phyloP scores from a whole-genome alignment of 164 flowering plant species.

The Piper longum region DNA sequence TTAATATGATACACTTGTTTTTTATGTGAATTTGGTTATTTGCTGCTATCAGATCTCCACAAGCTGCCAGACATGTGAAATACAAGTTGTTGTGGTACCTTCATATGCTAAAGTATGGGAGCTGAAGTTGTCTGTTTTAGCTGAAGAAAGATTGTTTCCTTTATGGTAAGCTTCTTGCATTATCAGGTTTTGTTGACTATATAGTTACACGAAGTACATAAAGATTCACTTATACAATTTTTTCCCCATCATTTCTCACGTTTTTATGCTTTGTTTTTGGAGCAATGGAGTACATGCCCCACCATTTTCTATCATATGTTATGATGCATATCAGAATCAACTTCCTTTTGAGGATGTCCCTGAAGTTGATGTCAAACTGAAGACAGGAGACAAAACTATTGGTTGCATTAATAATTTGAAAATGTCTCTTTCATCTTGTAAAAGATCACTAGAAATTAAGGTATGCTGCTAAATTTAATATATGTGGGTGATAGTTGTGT shows the following conservation, averaged over 20 bases:
- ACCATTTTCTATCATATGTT: constrained; percentile 28
- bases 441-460: constrained; percentile 27
- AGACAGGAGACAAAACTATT: background rate
- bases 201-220: background rate
- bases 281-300: constrained; percentile 42
- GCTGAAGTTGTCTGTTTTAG: constrained; percentile 5
- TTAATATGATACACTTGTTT: too few relatives aligned
- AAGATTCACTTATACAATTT: background rate
- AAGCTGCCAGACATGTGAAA: constrained; percentile 16
- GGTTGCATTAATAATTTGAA: constrained; percentile 9
- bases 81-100: constrained; percentile 26
- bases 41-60: constrained; percentile 6
- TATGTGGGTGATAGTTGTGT: too few relatives aligned
- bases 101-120: constrained; percentile 25
- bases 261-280: constrained; percentile 2
- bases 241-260: background rate
- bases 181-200: background rate
- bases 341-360: constrained; percentile 31
- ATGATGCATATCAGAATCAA: constrained; percentile 35
- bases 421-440: constrained; percentile 20
- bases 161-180: constrained; percentile 20
- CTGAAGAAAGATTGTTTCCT: constrained; percentile 2
- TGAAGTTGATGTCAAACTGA: constrained; percentile 17
- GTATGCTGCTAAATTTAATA: constrained; percentile 16
- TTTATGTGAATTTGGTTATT: background rate